These are phyloP conservation scores for Colletotrichum zoysiae DNA, from an alignment of 2,329 filamentous ascomycete genomes.

Conservation along the genomic window DNA sequence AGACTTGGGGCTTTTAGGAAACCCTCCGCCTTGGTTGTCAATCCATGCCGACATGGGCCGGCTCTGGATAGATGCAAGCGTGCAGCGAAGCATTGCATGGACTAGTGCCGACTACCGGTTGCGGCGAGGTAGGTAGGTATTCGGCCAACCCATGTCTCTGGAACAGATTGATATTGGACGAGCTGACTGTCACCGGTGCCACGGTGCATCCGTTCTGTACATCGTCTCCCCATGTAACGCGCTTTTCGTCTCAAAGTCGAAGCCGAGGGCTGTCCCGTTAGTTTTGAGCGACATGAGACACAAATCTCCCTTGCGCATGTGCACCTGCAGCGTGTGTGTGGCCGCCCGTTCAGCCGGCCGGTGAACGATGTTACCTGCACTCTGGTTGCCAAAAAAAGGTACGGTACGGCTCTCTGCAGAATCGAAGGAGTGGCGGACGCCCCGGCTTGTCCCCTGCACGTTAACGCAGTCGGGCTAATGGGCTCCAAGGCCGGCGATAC, in stretches of 20 bases:
- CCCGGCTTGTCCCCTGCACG: slow-evolving; percentile 8
- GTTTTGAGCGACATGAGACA: slow-evolving; percentile 24
- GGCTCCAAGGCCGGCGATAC: slow-evolving; percentile 23
- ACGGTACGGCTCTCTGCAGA: neutral
- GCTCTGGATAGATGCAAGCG: slow-evolving; percentile 6
- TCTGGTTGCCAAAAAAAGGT: neutral
- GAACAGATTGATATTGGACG: neutral
- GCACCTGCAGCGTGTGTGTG: slow-evolving; percentile 2
- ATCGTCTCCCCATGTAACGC: slow-evolving; percentile 3
- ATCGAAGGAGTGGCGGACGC: slow-evolving; percentile 5
- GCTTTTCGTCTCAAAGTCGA: slow-evolving; percentile 26
- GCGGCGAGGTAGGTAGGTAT: slow-evolving; percentile 2
- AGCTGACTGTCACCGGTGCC: slow-evolving; percentile 8
- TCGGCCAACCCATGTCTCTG: neutral
- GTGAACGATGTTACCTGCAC: neutral
- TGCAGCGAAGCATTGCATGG: slow-evolving; percentile 19
- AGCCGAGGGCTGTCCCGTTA: slow-evolving; percentile 1
- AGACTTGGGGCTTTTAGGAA: neutral
- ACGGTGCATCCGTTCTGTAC: slow-evolving; percentile 10
- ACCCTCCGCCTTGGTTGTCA: neutral
- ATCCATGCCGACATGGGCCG: neutral
- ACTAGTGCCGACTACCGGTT: neutral
- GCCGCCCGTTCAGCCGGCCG: neutral
- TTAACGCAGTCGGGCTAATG: slow-evolving; percentile 20
- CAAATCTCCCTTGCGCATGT: slow-evolving; percentile 26